Percentiles rank a stretch among this genome's conserved stretches.
Conservation (phyloP, 306 rosid species). For the Dryas drummondii region DNA sequence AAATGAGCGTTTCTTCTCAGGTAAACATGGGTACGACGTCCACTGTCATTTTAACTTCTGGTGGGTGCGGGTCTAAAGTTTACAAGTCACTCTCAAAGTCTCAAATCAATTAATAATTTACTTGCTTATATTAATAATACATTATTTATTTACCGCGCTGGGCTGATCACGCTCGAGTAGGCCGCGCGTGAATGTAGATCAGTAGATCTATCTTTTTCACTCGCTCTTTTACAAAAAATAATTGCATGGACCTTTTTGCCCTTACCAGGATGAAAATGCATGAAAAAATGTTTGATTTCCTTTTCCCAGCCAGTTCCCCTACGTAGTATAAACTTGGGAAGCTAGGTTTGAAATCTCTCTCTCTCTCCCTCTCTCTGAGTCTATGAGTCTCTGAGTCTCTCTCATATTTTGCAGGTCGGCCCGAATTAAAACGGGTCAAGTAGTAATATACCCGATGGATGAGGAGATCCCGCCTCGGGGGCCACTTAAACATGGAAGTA, state of each 20-base stretch:
- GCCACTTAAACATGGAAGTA: background rate
- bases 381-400: no score
- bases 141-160: no score
- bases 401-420: background rate
- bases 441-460: background rate
- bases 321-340: constrained; percentile 2
- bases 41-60: no score
- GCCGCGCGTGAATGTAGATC: no score
- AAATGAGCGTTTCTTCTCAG: no score
- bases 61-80: no score
- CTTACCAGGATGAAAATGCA: constrained; percentile 19
- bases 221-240: background rate
- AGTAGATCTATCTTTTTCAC: background rate
- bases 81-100: no score
- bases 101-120: no score
- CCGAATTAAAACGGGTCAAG: background rate
- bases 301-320: background rate
- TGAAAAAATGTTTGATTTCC: background rate
- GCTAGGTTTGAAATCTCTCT: no score
- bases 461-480: background rate
- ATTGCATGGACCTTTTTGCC: background rate
- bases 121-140: no score
- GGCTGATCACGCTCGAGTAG: background rate
- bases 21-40: no score
- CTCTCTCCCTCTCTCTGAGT: no score